phyloP scores from a whole-genome alignment of 768 basidiomycete species.

The Amanita inopinata region DNA sequence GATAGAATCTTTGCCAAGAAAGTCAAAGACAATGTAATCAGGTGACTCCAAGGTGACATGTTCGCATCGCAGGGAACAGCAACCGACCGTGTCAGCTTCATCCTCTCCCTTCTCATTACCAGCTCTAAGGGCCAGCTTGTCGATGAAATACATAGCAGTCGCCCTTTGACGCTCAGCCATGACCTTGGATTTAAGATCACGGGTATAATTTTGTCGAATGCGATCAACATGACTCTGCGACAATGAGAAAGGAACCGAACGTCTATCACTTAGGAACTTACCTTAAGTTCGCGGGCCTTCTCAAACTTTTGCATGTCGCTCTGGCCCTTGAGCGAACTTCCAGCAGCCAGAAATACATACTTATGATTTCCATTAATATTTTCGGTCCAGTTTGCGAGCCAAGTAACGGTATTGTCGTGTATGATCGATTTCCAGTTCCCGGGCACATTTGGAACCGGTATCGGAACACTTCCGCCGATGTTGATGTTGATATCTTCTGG shows the following conservation, averaged over 20 bases:
- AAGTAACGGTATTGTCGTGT: constrained; percentile 95
- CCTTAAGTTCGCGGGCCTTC: constrained; percentile 94
- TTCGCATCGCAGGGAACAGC: constrained; percentile 94
- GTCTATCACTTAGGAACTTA: constrained; percentile 21
- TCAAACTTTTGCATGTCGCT: constrained; percentile 98
- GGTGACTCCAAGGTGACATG: constrained; percentile 90
- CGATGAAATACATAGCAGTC: constrained; percentile 99
- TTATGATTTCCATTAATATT: constrained; percentile 94
- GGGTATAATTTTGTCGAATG: constrained; percentile 82
- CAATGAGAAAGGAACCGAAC: constrained; percentile 1
- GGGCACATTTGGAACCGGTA: constrained; percentile 85
- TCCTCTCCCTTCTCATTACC: constrained; percentile 99
- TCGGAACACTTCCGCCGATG: constrained; percentile 65
- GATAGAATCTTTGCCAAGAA: constrained; percentile 98
- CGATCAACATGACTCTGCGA: constrained; percentile 78
- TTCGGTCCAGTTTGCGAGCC: constrained; percentile 98
- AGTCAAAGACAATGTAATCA: constrained; percentile 88
- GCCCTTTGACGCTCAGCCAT: constrained; percentile 95
- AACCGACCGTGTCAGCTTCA: constrained; percentile 98
- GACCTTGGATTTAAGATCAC: constrained; percentile 78
- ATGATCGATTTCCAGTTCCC: constrained; percentile 84
- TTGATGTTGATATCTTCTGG: constrained; percentile 97
- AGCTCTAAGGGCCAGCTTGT: constrained; percentile 91
- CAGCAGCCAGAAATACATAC: constrained; percentile 97
- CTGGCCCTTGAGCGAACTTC: constrained; percentile 95